Evolutionary conservation across 2,329 filamentous ascomycete genomes (phyloP).

Genomic region (Pestalotiopsis fici): DNA sequence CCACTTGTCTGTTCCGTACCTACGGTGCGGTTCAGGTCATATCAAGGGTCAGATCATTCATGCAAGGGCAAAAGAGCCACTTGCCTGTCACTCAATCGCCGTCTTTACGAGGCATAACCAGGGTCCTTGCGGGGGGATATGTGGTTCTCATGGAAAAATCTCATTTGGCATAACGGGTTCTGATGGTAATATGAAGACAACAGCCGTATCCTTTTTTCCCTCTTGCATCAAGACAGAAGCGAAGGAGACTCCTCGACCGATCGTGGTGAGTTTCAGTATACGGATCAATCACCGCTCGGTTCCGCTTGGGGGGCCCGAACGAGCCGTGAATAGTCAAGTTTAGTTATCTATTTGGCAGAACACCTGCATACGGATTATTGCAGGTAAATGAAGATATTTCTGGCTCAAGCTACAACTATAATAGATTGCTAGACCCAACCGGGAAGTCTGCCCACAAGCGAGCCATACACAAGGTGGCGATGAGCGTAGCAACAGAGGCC

Average conservation of each 20-base stretch:
- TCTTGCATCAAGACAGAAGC: no score
- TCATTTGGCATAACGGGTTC: neutral
- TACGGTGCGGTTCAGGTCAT: neutral
- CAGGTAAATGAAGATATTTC: neutral
- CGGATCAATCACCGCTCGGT: neutral
- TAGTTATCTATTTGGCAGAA: no score
- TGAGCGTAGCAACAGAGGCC: neutral
- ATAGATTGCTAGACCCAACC: neutral
- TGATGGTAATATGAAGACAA: neutral
- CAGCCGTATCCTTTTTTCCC: neutral
- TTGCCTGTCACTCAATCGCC: neutral
- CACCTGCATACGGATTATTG: neutral
- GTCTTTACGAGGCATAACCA: neutral
- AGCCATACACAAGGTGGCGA: neutral
- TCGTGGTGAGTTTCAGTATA: neutral
- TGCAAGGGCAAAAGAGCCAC: neutral
- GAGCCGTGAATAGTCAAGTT: neutral
- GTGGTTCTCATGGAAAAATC: neutral
- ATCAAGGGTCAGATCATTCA: neutral
- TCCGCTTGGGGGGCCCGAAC: neutral
- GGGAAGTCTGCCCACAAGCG: neutral
- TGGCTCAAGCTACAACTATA: neutral
- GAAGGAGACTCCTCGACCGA: no score
- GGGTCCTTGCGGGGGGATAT: neutral
- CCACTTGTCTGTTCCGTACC: neutral